Conservation (phyloP, 164 flowering plant genomes). For the Vitis rupestris region DNA sequence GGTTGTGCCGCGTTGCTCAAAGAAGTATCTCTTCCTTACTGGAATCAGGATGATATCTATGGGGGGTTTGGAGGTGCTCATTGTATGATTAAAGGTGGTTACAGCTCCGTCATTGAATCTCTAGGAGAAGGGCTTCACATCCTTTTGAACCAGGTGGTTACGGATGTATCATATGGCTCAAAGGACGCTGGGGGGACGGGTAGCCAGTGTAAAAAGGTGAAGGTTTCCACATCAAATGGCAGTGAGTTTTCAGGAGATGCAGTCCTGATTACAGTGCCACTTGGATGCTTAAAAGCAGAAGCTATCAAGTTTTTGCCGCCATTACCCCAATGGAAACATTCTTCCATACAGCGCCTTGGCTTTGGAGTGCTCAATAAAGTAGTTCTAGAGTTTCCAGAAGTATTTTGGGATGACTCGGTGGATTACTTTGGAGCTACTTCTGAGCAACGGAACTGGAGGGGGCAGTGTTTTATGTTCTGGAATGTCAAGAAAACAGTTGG, state of each 20-base stretch:
- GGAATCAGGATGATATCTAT: constrained; percentile 99
- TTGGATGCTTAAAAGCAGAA: constrained; percentile 93
- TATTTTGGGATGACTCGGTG: constrained; percentile 95
- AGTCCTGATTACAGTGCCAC: constrained; percentile 88
- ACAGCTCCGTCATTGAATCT: constrained; percentile 83
- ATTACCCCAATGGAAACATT: constrained; percentile 83
- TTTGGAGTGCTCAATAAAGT: constrained; percentile 98
- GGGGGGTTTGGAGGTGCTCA: constrained; percentile 99
- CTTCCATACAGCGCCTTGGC: constrained; percentile 83
- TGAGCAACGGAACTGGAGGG: constrained; percentile 74
- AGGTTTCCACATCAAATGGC: constrained; percentile 73
- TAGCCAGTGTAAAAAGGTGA: constrained; percentile 44
- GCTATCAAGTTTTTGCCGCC: constrained; percentile 80
- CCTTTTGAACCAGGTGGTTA: constrained; percentile 75
- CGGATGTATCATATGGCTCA: constrained; percentile 51
- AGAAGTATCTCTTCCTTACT: constrained; percentile 93
- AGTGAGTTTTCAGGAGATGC: constrained; percentile 82
- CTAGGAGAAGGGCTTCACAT: constrained; percentile 68
- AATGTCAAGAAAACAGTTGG: constrained; percentile 93
- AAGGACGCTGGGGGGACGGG: constrained; percentile 23
- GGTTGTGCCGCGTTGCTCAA: constrained; percentile 98
- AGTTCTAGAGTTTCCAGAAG: constrained; percentile 79
- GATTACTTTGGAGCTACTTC: constrained; percentile 99
- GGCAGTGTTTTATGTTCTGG: constrained; percentile 99
- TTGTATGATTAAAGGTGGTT: constrained; percentile 99